Evolutionary conservation across 352 stramenopile genomes (phyloP).

Genomic region (Globisporangium cederbergense): DNA sequence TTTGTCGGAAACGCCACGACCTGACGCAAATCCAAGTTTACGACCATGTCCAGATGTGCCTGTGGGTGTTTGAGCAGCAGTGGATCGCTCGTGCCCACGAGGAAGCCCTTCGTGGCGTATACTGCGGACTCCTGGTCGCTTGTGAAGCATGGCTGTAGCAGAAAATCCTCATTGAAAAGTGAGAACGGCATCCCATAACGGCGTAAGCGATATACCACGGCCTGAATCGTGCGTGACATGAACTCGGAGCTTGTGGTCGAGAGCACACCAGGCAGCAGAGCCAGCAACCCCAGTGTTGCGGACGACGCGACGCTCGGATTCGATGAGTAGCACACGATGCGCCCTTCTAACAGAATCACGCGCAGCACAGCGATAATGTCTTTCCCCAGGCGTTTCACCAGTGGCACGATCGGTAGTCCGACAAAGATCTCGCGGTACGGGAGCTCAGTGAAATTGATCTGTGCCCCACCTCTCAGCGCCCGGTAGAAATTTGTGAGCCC

Average conservation of each 20-base stretch:
- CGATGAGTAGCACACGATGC: constrained; percentile 72
- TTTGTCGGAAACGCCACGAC: constrained; percentile 49
- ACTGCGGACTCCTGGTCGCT: constrained; percentile 25
- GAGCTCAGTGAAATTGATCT: constrained; percentile 30
- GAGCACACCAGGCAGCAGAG: constrained; percentile 50
- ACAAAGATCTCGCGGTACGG: constrained; percentile 39
- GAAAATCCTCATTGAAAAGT: constrained; percentile 35
- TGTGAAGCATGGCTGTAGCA: constrained; percentile 48
- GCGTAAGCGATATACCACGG: constrained; percentile 34
- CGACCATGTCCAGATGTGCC: constrained; percentile 49
- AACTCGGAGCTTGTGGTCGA: constrained; percentile 26
- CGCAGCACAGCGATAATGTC: constrained; percentile 67
- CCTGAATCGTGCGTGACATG: constrained; percentile 38
- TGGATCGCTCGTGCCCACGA: constrained; percentile 52
- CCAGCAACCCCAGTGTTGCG: constrained; percentile 46
- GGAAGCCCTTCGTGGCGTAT: constrained; percentile 35
- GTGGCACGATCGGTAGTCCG: constrained; percentile 39
- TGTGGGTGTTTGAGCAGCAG: constrained; percentile 49
- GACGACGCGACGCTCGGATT: constrained; percentile 49
- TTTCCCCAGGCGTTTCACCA: constrained; percentile 46
- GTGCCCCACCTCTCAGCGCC: constrained; percentile 15
- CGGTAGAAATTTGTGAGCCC: constrained; percentile 32
- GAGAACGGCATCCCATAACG: constrained; percentile 46
- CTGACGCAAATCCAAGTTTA: constrained; percentile 56
- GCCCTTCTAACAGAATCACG: constrained; percentile 69